Base-by-base conservation (phyloP, 2,329 filamentous ascomycete species). In the Ceratocystis variospora region DNA sequence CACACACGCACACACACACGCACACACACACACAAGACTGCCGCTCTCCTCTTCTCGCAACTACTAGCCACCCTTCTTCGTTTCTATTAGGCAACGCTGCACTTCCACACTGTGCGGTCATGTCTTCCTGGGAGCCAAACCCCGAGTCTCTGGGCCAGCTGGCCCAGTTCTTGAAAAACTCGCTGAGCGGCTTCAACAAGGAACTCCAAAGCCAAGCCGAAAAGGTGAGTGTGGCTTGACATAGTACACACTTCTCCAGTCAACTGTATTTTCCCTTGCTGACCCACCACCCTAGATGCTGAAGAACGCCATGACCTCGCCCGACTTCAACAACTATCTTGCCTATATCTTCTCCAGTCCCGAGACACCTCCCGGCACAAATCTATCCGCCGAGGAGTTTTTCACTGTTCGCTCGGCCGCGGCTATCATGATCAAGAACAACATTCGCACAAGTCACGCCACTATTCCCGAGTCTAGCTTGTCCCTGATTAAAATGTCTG, bases 321-420 rank as follows among this genome's bases (percentile, higher is more conserved):
- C 92, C 62, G 93, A 97, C 75, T 89, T 96, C 79, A 93, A 95
- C 79, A 97, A 97, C 78, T 99, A 99, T 76, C 86, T 99, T 57
- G 89, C 90, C 71, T 96, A 89, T 76, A 83, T 99, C 69, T 90
- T 96, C 76, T 90, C 89, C 68, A 90, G 83, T 71, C 75, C 84
- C 66, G 81, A 85, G 69, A 79, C 81, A 63, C 84, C 88, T 61
- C 76, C 79, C 66, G 85, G 80, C 69, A 78, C 89, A 73, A 79
- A 79, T 71, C 82, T 83, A 71, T 82, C 80, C 64, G 72, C 79
- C 70, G 73, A 81, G 70, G 80, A 89, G 73, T 87, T 90, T 78
- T 83, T 88, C 74, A 78, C 90, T 63, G 87, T 96, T 68, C 87
- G 94, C 70, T 89, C 89, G 68, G 89, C 93, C 10, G 92, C 93